Evolutionary conservation across 2,329 filamentous ascomycete genomes (phyloP).

Genomic region (Fusarium chlamydosporum): DNA sequence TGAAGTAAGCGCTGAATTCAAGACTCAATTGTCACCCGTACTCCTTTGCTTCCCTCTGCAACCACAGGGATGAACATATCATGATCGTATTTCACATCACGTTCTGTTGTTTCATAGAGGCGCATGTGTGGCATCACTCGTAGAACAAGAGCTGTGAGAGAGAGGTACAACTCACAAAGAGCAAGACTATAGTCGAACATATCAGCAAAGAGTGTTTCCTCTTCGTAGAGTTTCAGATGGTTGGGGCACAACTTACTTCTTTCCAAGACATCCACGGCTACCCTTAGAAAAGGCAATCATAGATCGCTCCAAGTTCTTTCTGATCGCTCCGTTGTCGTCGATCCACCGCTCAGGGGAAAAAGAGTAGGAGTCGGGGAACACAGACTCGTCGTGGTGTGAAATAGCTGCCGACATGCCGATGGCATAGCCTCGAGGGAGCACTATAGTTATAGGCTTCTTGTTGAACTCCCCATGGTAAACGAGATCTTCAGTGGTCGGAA

Average conservation of each 20-base stretch:
- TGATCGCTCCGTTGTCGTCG: constrained; percentile 6
- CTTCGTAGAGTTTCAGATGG: accelerated
- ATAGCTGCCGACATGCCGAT: constrained; percentile 27
- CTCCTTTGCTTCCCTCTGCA: constrained; percentile 9
- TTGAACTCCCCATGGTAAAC: constrained; percentile 16
- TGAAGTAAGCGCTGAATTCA: not conserved
- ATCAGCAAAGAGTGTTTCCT: not conserved
- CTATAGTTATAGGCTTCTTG: constrained; percentile 5
- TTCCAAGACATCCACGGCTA: constrained; percentile 28
- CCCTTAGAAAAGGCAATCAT: constrained; percentile 24
- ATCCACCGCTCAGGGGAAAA: constrained; percentile 26
- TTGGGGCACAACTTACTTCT: constrained; percentile 10
- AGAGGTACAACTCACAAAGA: constrained; percentile 25
- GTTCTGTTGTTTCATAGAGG: constrained; percentile 16
- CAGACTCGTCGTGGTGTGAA: constrained; percentile 16
- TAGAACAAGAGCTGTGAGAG: constrained; percentile 14
- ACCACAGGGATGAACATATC: constrained; percentile 29
- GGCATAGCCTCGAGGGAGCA: constrained; percentile 18
- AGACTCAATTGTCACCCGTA: constrained; percentile 18
- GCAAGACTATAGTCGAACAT: constrained; percentile 1
- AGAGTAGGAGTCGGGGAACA: constrained; percentile 18
- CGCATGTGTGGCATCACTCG: constrained; percentile 26
- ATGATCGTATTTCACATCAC: constrained; percentile 26
- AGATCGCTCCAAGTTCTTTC: constrained; percentile 17
- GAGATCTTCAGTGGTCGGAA: constrained; percentile 21